A percentile compares a stretch with the other conserved stretches of the same genome.
Evolutionary conservation across 2,329 filamentous ascomycete species (phyloP).

Genomic region (Exophiala lecanii-corni): DNA sequence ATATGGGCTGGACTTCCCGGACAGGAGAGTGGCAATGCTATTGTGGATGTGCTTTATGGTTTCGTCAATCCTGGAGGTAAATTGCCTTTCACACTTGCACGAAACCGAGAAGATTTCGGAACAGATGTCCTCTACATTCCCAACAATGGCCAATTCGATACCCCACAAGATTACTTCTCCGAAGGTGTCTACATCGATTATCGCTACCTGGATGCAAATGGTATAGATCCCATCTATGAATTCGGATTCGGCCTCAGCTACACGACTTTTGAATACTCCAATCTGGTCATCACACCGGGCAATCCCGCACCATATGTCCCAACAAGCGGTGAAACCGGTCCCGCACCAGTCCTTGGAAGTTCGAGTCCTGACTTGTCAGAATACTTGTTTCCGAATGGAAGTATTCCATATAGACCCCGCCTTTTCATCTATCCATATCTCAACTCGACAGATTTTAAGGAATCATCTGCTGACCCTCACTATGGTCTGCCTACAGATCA

Average conservation of each 20-base stretch:
- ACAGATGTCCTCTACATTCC: conserved; percentile 53
- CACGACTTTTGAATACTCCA: conserved; percentile 59
- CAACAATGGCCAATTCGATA: conserved; percentile 50
- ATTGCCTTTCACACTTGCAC: conserved; percentile 58
- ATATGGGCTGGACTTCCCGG: conserved; percentile 71
- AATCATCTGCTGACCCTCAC: conserved; percentile 48
- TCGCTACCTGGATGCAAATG: conserved; percentile 50
- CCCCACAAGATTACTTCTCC: conserved; percentile 55
- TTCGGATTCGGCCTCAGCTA: conserved; percentile 61
- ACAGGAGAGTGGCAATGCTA: conserved; percentile 69
- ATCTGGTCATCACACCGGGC: conserved; percentile 47
- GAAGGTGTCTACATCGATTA: conserved; percentile 60
- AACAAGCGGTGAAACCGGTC: conserved; percentile 47
- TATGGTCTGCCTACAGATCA: conserved; percentile 50
- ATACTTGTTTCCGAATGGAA: conserved; percentile 53
- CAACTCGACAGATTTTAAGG: conserved; percentile 53
- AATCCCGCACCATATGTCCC: conserved; percentile 48
- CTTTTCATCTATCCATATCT: conserved; percentile 62
- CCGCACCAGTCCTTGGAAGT: conserved; percentile 51
- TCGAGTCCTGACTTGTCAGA: conserved; percentile 45
- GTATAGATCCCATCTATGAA: conserved; percentile 56
- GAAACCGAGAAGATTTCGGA: conserved; percentile 51
- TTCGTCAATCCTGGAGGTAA: conserved; percentile 59
- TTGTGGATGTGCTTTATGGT: conserved; percentile 71
- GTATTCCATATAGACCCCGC: conserved; percentile 42